Conservation (phyloP, 176 grass and related monocot species). For the Carex scoparia region DNA sequence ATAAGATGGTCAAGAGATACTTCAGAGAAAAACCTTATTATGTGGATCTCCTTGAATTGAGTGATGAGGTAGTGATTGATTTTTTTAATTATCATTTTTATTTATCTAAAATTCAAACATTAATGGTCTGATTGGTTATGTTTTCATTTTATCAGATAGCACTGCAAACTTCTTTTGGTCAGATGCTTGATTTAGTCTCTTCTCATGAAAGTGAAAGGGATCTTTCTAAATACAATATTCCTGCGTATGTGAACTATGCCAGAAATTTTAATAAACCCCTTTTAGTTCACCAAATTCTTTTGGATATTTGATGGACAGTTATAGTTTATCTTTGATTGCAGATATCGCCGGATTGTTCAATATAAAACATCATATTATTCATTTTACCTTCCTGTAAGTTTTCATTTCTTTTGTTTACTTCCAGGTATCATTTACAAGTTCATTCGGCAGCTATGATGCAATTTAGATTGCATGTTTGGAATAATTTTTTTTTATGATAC, state of each 20-base stretch:
- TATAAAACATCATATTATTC: slow-evolving; percentile 99
- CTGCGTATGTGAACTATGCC: slow-evolving; percentile 51
- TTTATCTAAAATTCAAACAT: not conserved
- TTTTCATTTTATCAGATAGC: slow-evolving; percentile 55
- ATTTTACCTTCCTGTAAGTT: slow-evolving; percentile 92
- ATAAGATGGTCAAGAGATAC: slow-evolving; percentile 52
- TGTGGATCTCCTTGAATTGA: slow-evolving; percentile 89
- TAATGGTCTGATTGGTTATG: slow-evolving; percentile 15
- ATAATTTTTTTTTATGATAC: slow-evolving; percentile 7
- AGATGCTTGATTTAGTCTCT: slow-evolving; percentile 86
- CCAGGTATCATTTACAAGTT: not conserved
- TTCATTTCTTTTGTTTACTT: not conserved
- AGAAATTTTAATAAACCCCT: not conserved
- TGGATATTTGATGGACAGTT: slow-evolving; percentile 7
- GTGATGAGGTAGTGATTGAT: slow-evolving; percentile 64
- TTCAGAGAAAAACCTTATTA: slow-evolving; percentile 91
- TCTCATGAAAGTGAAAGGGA: slow-evolving; percentile 90
- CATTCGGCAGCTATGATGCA: not conserved
- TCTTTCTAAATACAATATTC: slow-evolving; percentile 68
- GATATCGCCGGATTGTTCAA: slow-evolving; percentile 83
- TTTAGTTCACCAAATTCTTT: not conserved
- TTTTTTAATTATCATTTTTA: not conserved
- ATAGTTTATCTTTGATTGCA: slow-evolving; percentile 32
- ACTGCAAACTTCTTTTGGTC: slow-evolving; percentile 93
- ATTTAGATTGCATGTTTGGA: not conserved